phyloP scores from a whole-genome alignment of 352 stramenopile species.

The Globisporangium emineosum region DNA sequence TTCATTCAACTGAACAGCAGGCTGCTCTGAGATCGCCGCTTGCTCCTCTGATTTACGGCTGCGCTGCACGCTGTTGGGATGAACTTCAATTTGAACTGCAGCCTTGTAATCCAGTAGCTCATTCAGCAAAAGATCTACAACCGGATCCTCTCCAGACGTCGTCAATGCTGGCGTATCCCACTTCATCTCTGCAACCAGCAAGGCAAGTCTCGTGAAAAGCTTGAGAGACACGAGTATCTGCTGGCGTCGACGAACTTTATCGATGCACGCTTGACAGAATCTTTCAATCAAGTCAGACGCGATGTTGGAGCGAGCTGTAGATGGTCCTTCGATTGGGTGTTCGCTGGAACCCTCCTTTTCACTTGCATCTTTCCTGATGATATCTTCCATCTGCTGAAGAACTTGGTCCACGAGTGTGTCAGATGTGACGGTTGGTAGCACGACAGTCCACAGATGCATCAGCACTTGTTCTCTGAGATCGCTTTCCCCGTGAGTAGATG shows the following conservation, averaged over 20 bases:
- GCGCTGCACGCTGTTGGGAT: background rate
- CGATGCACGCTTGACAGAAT: slow-evolving; percentile 25
- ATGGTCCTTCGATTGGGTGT: background rate
- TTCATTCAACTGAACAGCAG: slow-evolving; percentile 24
- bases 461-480: slow-evolving; percentile 32
- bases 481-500: background rate
- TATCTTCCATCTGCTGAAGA: slow-evolving; percentile 34
- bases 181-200: slow-evolving; percentile 24
- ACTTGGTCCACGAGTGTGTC: slow-evolving; percentile 31
- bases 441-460: slow-evolving; percentile 37
- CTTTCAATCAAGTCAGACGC: slow-evolving; percentile 18
- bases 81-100: slow-evolving; percentile 1
- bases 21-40: slow-evolving; percentile 17
- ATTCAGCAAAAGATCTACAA: slow-evolving; percentile 22
- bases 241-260: slow-evolving; percentile 23
- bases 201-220: slow-evolving; percentile 32
- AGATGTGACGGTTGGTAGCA: slow-evolving; percentile 17
- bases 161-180: background rate
- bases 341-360: slow-evolving; percentile 11
- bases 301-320: background rate
- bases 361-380: slow-evolving; percentile 17
- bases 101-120: slow-evolving; percentile 30
- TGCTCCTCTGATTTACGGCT: background rate
- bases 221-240: slow-evolving; percentile 28
- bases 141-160: background rate